These are phyloP conservation scores for Fagus sylvatica DNA, from an alignment of 306 rosid genomes.

Conservation along the genomic window DNA sequence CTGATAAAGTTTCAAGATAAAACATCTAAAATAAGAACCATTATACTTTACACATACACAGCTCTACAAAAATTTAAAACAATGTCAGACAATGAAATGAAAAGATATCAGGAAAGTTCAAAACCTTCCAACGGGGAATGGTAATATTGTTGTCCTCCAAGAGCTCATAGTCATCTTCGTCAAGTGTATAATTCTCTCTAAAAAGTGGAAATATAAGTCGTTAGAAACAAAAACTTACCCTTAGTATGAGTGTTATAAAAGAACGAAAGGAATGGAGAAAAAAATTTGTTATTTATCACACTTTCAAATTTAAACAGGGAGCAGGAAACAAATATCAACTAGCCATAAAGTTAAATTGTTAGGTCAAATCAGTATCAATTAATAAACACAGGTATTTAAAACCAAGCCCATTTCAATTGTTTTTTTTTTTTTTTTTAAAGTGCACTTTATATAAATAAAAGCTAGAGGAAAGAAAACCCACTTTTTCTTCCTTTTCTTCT, in stretches of 20 bases:
- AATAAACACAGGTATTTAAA: background rate
- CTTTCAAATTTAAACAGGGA: background rate
- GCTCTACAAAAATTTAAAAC: background rate
- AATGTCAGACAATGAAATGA: slow-evolving; percentile 1
- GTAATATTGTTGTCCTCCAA: slow-evolving; percentile 88
- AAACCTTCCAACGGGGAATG: slow-evolving; percentile 87
- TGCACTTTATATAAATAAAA: background rate
- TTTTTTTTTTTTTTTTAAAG: no score
- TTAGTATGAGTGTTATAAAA: background rate
- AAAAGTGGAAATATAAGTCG: slow-evolving; percentile 19
- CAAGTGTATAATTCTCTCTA: slow-evolving; percentile 91
- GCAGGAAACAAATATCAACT: background rate
- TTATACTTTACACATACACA: background rate
- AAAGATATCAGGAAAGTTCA: slow-evolving; percentile 6
- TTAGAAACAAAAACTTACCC: slow-evolving; percentile 15
- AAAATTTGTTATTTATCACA: background rate
- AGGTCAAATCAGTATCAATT: background rate
- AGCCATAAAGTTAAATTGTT: background rate
- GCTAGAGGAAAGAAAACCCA: slow-evolving; percentile 22
- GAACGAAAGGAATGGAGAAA: background rate
- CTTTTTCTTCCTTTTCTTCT: slow-evolving; percentile 95
- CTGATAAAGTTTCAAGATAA: slow-evolving; percentile 35
- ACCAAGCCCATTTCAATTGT: background rate
- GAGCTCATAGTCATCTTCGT: slow-evolving; percentile 95
- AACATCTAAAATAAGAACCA: background rate